phyloP scores from a whole-genome alignment of 1,139 yeast genomes.

The Eremothecium coryli region DNA sequence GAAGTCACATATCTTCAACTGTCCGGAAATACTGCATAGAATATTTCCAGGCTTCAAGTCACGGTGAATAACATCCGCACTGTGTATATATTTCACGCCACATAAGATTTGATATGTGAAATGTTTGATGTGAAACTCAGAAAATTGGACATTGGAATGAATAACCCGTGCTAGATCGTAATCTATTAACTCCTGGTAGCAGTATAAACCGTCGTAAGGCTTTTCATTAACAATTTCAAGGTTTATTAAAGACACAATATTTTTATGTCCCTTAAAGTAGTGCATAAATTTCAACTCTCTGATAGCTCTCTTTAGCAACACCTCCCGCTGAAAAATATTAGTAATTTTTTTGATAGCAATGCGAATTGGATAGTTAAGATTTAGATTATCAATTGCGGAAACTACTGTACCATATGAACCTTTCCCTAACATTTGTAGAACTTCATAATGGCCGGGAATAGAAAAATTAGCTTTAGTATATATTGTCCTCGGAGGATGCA shows the following conservation, averaged over 20 bases:
- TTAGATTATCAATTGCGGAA: conserved; percentile 54
- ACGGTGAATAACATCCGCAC: conserved; percentile 77
- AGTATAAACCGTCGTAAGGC: conserved; percentile 79
- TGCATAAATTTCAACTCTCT: conserved; percentile 71
- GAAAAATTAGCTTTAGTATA: conserved; percentile 47
- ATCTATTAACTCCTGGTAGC: conserved; percentile 74
- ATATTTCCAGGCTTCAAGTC: conserved; percentile 83
- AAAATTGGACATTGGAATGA: conserved; percentile 63
- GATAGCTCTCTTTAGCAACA: conserved; percentile 62
- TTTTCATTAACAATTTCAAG: conserved; percentile 54
- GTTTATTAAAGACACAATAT: conserved; percentile 64
- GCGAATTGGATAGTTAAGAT: conserved; percentile 26
- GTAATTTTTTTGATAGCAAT: conserved; percentile 75
- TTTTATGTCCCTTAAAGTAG: conserved; percentile 73
- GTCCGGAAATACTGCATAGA: conserved; percentile 62
- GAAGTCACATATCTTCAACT: conserved; percentile 73
- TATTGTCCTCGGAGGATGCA: conserved; percentile 19
- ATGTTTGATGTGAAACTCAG: conserved; percentile 74
- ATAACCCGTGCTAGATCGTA: conserved; percentile 72
- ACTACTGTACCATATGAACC: conserved; percentile 91
- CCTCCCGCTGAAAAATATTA: conserved; percentile 54
- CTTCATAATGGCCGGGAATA: conserved; percentile 54
- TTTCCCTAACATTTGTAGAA: conserved; percentile 61
- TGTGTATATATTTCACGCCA: conserved; percentile 74
- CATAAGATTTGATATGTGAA: conserved; percentile 71